Percentiles rank a stretch among this genome's conserved stretches.
phyloP scores from a whole-genome alignment of 2,329 filamentous ascomycete species.

The Colletotrichum somersetense region DNA sequence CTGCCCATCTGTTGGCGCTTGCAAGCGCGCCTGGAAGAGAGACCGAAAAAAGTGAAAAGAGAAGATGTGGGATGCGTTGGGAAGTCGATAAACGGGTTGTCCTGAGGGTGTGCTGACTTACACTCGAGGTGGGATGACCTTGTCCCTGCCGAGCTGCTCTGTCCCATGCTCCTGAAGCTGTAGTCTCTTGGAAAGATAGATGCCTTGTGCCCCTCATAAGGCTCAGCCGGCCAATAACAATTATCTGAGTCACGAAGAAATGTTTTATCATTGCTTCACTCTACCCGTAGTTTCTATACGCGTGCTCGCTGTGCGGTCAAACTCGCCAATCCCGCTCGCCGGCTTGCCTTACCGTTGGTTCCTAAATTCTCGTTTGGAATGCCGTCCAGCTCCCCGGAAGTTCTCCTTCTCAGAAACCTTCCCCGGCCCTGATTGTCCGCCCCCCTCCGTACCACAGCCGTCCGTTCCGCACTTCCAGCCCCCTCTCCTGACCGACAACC shows the following conservation, averaged over 20 bases:
- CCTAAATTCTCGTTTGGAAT: neutral
- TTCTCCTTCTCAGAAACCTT: slow-evolving; percentile 65
- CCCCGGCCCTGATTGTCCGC: slow-evolving; percentile 73
- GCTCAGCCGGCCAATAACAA: slow-evolving; percentile 42
- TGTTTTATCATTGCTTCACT: neutral
- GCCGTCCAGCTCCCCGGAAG: too few relatives aligned
- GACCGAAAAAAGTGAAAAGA: slow-evolving; percentile 36
- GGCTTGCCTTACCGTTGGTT: neutral
- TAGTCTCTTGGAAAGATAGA: slow-evolving; percentile 33
- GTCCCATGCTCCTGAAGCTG: slow-evolving; percentile 6
- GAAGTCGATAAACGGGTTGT: slow-evolving; percentile 24
- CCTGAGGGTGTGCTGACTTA: slow-evolving; percentile 32
- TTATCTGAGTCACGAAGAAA: slow-evolving; percentile 36
- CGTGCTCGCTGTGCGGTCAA: neutral
- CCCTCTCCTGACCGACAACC: slow-evolving; percentile 88
- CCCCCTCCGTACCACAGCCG: slow-evolving; percentile 90
- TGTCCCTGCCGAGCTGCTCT: slow-evolving; percentile 6
- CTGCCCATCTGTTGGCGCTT: slow-evolving; percentile 23
- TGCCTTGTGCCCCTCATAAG: slow-evolving; percentile 19
- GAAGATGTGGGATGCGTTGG: slow-evolving; percentile 9
- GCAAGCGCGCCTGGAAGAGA: slow-evolving; percentile 24
- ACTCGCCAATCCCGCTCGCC: too few relatives aligned
- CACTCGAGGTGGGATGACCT: slow-evolving; percentile 36
- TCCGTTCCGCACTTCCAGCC: slow-evolving; percentile 81
- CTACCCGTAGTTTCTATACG: neutral